Conservation (phyloP, 2,329 filamentous ascomycete genomes). For the Hypoxylon sp. region DNA sequence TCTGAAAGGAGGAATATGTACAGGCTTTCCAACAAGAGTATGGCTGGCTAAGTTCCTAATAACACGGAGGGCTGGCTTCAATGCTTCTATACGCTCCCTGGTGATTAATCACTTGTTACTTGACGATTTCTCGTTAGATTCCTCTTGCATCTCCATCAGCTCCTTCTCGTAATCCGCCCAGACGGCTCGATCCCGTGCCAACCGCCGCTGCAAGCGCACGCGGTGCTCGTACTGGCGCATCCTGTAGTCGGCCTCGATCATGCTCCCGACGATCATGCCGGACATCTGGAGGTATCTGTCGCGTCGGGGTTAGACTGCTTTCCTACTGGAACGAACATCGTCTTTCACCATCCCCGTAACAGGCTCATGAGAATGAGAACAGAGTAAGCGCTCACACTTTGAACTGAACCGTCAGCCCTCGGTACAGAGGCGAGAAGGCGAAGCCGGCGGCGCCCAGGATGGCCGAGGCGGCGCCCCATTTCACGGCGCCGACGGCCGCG, state of each 20-base stretch:
- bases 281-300: constrained; percentile 83
- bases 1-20: constrained; percentile 35
- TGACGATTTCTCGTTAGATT: constrained; percentile 34
- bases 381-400: constrained; percentile 69
- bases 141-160: constrained; percentile 56
- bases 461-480: constrained; percentile 74
- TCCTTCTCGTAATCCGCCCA: constrained; percentile 74
- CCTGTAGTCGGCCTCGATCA: constrained; percentile 76
- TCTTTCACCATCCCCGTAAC: neutral
- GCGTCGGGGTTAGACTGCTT: constrained; percentile 3
- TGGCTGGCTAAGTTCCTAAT: constrained; percentile 3
- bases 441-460: constrained; percentile 69
- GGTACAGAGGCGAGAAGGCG: constrained; percentile 73
- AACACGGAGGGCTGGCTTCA: neutral
- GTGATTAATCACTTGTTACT: too few species aligned
- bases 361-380: neutral
- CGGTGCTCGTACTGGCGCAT: constrained; percentile 72
- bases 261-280: constrained; percentile 81
- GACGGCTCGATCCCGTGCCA: constrained; percentile 69
- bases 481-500: constrained; percentile 70
- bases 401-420: constrained; percentile 76
- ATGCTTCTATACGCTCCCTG: neutral
- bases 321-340: neutral
- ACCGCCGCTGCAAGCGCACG: constrained; percentile 69
- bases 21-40: constrained; percentile 22